A percentile compares a stretch with the other conserved stretches of the same genome.
Conservation (phyloP, 768 basidiomycete species). For the Tulasnella sp. region DNA sequence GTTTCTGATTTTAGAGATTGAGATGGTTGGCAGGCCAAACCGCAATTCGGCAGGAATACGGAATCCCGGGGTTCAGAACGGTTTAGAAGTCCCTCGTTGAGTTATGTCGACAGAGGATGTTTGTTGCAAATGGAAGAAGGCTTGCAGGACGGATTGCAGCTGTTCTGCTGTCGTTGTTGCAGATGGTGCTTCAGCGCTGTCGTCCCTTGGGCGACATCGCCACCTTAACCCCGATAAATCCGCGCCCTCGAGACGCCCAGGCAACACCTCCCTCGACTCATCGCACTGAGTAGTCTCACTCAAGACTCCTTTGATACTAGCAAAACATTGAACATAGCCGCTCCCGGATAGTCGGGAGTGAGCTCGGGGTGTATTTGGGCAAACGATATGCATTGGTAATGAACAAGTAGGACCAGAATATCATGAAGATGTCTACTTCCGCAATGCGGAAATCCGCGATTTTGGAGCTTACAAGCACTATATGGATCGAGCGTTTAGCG, state of each 20-base stretch:
- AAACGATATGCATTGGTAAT: background rate
- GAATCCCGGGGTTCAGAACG: background rate
- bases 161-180: slow-evolving; percentile 6
- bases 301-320: too few species aligned
- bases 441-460: background rate
- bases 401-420: background rate
- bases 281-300: too few species aligned
- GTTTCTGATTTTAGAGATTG: background rate
- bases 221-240: slow-evolving; percentile 6
- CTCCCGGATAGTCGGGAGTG: too few species aligned
- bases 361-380: too few species aligned
- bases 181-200: background rate
- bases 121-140: background rate
- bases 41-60: slow-evolving; percentile 3
- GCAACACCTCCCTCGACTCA: background rate
- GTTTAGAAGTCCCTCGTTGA: background rate
- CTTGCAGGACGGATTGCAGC: background rate
- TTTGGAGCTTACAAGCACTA: background rate
- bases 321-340: too few species aligned
- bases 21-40: background rate
- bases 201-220: slow-evolving; percentile 17
- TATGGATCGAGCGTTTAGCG: background rate
- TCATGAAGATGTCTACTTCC: background rate
- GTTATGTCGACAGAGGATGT: background rate
- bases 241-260: background rate